Conservation (phyloP, 2,329 filamentous ascomycete species). For the Sporothrix protearum region DNA sequence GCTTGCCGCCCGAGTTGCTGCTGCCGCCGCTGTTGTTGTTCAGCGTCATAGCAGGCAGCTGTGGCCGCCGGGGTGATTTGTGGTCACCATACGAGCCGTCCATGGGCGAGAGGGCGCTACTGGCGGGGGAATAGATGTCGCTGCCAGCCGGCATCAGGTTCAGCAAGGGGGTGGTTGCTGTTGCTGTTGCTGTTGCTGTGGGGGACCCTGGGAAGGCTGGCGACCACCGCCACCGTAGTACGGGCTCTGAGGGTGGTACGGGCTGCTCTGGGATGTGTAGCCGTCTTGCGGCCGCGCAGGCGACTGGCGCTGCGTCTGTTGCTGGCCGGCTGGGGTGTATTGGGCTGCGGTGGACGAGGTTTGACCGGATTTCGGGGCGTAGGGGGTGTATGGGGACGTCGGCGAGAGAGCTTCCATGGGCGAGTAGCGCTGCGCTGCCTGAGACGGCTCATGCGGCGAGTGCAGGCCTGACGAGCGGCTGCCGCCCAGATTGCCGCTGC, state of each 20-base stretch:
- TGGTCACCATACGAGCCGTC: slow-evolving; percentile 62
- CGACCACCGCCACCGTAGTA: slow-evolving; percentile 51
- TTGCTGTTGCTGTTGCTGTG: slow-evolving; percentile 39
- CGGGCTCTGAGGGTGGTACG: slow-evolving; percentile 45
- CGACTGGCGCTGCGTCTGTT: slow-evolving; percentile 59
- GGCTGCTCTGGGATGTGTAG: slow-evolving; percentile 45
- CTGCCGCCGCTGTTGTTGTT: slow-evolving; percentile 22
- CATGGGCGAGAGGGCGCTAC: slow-evolving; percentile 62
- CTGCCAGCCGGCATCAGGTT: slow-evolving; percentile 59
- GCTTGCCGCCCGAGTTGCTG: slow-evolving; percentile 12
- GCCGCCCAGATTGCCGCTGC: slow-evolving; percentile 36
- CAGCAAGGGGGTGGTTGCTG: slow-evolving; percentile 60
- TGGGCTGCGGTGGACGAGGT: slow-evolving; percentile 44
- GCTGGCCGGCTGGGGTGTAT: slow-evolving; percentile 21
- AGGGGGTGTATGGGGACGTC: slow-evolving; percentile 70
- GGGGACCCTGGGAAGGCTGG: slow-evolving; percentile 34
- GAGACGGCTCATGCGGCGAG: slow-evolving; percentile 70
- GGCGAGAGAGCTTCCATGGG: slow-evolving; percentile 90
- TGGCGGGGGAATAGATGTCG: slow-evolving; percentile 58
- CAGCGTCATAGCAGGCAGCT: slow-evolving; percentile 32
- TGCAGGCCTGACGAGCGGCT: slow-evolving; percentile 54
- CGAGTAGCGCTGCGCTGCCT: slow-evolving; percentile 87
- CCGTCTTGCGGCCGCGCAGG: slow-evolving; percentile 64
- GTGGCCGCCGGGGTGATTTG: slow-evolving; percentile 53
- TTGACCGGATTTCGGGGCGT: slow-evolving; percentile 55